Conservation (phyloP, 805 yeast species). For the Suhomyces pyralidae region DNA sequence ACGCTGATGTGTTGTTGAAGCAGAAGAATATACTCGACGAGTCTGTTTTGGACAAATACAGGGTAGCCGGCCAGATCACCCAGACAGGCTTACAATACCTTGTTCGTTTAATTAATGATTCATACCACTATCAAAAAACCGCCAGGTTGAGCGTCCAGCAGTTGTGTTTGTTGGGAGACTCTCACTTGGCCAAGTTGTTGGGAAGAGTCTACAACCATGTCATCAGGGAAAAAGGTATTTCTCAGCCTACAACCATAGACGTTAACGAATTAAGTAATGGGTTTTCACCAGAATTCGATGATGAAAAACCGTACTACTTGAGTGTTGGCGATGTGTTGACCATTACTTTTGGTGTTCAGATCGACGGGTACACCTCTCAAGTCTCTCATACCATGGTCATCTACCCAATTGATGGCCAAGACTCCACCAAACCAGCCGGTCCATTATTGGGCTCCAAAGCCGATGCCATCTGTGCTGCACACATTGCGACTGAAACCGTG, state of each 20-base stretch:
- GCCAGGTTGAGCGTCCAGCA: constrained; percentile 55
- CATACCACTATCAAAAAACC: constrained; percentile 59
- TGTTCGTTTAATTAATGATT: constrained; percentile 62
- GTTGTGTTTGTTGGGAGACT: constrained; percentile 79
- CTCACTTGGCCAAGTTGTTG: constrained; percentile 61
- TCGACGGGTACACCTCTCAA: constrained; percentile 91
- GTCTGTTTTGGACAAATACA: constrained; percentile 70
- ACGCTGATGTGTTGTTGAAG: constrained; percentile 66
- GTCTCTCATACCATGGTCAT: constrained; percentile 85
- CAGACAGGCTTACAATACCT: constrained; percentile 77
- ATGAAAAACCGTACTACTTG: constrained; percentile 45
- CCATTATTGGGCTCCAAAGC: constrained; percentile 85
- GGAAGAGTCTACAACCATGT: constrained; percentile 55
- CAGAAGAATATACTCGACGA: constrained; percentile 67
- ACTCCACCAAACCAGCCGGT: constrained; percentile 51
- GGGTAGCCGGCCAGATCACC: constrained; percentile 84
- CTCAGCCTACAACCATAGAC: constrained; percentile 87
- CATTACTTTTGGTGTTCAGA: constrained; percentile 81
- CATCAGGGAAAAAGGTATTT: constrained; percentile 85
- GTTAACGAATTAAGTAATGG: constrained; percentile 75
- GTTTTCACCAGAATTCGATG: constrained; percentile 83
- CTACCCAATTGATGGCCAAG: constrained; percentile 56
- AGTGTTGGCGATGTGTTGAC: constrained; percentile 83
- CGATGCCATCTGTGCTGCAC: constrained; percentile 86
- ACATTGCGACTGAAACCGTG: constrained; percentile 87